phyloP scores from a whole-genome alignment of 2,329 filamentous ascomycete genomes.

The Claviceps fusiformis region DNA sequence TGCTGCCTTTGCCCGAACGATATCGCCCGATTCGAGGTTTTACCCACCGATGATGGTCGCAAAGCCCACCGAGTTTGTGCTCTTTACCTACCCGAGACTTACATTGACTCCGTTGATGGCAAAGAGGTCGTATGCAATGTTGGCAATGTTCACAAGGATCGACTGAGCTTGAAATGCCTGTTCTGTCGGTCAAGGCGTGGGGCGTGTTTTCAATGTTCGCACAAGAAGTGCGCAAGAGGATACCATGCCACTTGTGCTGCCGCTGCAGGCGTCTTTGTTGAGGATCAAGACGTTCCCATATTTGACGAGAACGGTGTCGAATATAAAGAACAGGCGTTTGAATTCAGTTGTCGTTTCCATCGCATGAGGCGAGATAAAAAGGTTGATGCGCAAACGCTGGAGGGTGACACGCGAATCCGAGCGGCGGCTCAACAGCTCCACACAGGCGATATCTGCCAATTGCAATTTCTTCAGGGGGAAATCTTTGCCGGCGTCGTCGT shows the following conservation, averaged over 20 bases:
- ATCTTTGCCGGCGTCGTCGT: conserved; percentile 84
- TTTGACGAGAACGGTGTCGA: conserved; percentile 84
- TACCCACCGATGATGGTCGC: conserved; percentile 76
- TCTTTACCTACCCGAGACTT: conserved; percentile 83
- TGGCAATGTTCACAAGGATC: conserved; percentile 70
- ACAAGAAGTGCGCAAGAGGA: conserved; percentile 82
- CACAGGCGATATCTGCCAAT: conserved; percentile 67
- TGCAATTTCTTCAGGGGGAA: conserved; percentile 71
- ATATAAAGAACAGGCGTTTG: conserved; percentile 82
- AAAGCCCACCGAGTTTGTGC: conserved; percentile 83
- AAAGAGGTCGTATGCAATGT: conserved; percentile 66
- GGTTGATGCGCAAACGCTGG: conserved; percentile 52
- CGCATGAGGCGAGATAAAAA: conserved; percentile 75
- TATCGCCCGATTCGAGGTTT: conserved; percentile 64
- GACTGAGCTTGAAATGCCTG: conserved; percentile 83
- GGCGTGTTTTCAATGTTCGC: conserved; percentile 93
- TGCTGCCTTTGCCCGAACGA: conserved; percentile 91
- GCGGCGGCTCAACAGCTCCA: conserved; percentile 55
- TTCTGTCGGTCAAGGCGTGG: conserved; percentile 90
- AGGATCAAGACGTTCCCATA: conserved; percentile 72
- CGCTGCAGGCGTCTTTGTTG: conserved; percentile 81
- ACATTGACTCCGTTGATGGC: conserved; percentile 58
- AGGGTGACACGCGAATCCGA: conserved; percentile 54
- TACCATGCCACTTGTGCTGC: conserved; percentile 94
- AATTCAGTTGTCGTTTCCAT: conserved; percentile 91